phyloP scores from a whole-genome alignment of 331 rosid species.

The Arachis monticola region DNA sequence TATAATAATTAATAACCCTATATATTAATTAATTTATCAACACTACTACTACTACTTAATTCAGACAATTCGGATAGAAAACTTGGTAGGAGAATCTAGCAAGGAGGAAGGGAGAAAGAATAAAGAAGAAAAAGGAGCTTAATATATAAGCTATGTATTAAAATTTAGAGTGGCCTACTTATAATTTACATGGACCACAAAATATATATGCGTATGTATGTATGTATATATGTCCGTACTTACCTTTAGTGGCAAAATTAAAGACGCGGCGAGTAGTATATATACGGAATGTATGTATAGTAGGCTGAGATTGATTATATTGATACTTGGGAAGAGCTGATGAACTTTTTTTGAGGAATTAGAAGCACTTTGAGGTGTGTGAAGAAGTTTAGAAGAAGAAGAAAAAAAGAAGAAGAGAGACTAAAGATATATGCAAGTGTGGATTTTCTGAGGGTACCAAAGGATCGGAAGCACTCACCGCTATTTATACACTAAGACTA shows the following conservation, averaged over 20 bases:
- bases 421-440: constrained; percentile 6
- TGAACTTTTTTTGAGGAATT: background rate
- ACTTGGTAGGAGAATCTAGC: background rate
- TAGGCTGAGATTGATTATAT: background rate
- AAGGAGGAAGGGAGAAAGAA: background rate
- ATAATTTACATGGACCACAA: constrained; percentile 34
- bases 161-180: constrained; percentile 13
- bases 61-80: background rate
- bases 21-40: constrained; percentile 4
- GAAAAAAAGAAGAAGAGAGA: background rate
- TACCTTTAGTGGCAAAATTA: constrained; percentile 37
- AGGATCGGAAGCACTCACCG: background rate
- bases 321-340: too few species aligned
- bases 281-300: background rate
- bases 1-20: background rate
- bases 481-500: constrained; percentile 16
- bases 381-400: background rate
- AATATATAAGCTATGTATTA: background rate
- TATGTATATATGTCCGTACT: background rate
- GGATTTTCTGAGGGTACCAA: constrained; percentile 22
- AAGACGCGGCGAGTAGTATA: constrained; percentile 46
- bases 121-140: background rate
- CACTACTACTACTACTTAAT: background rate
- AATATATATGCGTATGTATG: background rate
- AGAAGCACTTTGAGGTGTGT: background rate